A percentile compares a stretch with the other conserved stretches of the same genome.
phyloP scores from a whole-genome alignment of 179 eudicot species.

The Gypsophila paniculata region DNA sequence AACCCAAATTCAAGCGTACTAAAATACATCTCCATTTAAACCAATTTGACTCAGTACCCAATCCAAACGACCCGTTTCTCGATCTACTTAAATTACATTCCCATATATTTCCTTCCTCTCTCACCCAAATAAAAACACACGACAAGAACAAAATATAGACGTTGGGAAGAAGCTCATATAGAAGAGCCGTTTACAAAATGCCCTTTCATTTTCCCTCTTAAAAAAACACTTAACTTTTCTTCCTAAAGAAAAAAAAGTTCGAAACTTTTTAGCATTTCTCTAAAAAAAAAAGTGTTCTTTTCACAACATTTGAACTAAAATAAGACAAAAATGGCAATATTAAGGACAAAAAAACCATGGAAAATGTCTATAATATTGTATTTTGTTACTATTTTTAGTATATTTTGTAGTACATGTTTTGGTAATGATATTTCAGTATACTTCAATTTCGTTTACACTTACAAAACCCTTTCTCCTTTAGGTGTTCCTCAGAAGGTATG shows the following conservation, averaged over 20 bases:
- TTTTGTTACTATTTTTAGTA: conserved; percentile 27
- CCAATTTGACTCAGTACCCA: too few relatives aligned
- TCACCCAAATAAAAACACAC: too few relatives aligned
- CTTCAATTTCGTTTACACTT: conserved; percentile 47
- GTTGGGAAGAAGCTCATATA: conserved; percentile 2
- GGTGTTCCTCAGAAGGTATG: conserved; percentile 73
- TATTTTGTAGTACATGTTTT: conserved; percentile 34
- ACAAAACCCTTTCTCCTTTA: conserved; percentile 67
- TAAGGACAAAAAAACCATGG: not conserved
- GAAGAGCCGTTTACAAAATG: not conserved
- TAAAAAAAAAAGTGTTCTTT: not conserved
- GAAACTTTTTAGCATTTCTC: not conserved
- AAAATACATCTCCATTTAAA: too few relatives aligned
- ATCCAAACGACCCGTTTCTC: too few relatives aligned
- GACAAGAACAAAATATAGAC: conserved; percentile 7
- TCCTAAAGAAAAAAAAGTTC: not conserved
- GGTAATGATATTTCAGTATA: conserved; percentile 42
- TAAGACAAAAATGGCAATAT: not conserved
- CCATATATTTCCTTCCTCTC: too few relatives aligned
- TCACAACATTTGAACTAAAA: not conserved
- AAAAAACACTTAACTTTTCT: conserved; percentile 4
- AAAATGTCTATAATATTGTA: conserved; percentile 15
- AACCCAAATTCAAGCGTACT: too few relatives aligned
- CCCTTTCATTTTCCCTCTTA: conserved; percentile 17
- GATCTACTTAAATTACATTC: too few relatives aligned